Evolutionary conservation across 108 stramenopile species (phyloP).

Genomic region (Conticribra guillardii): DNA sequence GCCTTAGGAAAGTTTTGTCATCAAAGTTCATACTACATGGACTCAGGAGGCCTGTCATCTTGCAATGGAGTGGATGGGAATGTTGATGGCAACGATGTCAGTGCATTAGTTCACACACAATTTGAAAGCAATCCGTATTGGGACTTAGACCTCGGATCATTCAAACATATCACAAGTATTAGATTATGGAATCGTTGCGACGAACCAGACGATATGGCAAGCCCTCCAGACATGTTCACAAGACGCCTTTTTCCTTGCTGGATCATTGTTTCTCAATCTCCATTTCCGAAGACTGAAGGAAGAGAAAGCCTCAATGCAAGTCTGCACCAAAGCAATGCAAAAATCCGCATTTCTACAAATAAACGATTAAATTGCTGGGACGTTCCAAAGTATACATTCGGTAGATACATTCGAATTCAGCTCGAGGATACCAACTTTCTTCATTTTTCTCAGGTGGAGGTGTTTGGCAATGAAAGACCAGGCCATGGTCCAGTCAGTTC

Average conservation of each 20-base stretch:
- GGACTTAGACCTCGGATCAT: slow-evolving; percentile 46
- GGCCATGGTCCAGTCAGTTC: slow-evolving; percentile 31
- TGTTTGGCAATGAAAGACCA: slow-evolving; percentile 44
- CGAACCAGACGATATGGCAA: slow-evolving; percentile 49
- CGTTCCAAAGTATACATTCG: slow-evolving; percentile 50
- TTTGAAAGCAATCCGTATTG: slow-evolving; percentile 39
- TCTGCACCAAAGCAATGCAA: slow-evolving; percentile 23
- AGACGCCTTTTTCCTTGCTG: slow-evolving; percentile 63
- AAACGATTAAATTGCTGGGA: slow-evolving; percentile 45
- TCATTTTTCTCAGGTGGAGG: slow-evolving; percentile 61
- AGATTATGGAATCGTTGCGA: slow-evolving; percentile 68
- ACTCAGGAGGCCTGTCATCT: slow-evolving; percentile 15
- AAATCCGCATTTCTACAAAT: slow-evolving; percentile 37
- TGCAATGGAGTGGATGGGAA: slow-evolving; percentile 41
- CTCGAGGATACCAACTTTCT: slow-evolving; percentile 61
- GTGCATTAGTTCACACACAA: slow-evolving; percentile 34
- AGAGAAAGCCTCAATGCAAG: slow-evolving; percentile 28
- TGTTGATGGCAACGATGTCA: slow-evolving; percentile 17
- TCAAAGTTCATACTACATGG: slow-evolving; percentile 22
- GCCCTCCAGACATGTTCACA: slow-evolving; percentile 44
- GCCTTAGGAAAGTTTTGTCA: slow-evolving; percentile 24
- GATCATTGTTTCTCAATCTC: slow-evolving; percentile 57
- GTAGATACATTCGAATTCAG: slow-evolving; percentile 69
- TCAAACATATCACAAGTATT: slow-evolving; percentile 31
- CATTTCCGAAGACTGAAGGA: slow-evolving; percentile 46